A percentile compares a stretch with the other conserved stretches of the same genome.
phyloP scores from a whole-genome alignment of 1,139 yeast species.

The Yamadazyma epiphylla region DNA sequence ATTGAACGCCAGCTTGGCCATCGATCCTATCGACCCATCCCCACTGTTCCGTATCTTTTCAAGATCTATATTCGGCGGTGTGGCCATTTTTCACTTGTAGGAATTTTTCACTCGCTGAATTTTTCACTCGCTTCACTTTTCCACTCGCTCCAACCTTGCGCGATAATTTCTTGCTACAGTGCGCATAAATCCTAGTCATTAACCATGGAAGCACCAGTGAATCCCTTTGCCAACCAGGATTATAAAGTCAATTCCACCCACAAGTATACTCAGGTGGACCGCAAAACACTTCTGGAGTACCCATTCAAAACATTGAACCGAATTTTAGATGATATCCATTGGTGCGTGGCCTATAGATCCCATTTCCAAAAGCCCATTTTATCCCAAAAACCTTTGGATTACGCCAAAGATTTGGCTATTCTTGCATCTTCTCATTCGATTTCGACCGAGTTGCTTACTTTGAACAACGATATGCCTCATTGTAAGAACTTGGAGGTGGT shows the following conservation, averaged over 20 bases:
- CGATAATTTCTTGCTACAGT: no score
- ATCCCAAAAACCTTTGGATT: slow-evolving; percentile 29
- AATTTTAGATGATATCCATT: slow-evolving; percentile 58
- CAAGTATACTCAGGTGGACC: slow-evolving; percentile 10
- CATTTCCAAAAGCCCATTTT: slow-evolving; percentile 22
- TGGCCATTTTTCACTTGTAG: slow-evolving; percentile 5
- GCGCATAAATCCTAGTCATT: no score
- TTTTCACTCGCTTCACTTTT: no score
- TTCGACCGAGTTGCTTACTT: slow-evolving; percentile 19
- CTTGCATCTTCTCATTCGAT: slow-evolving; percentile 9
- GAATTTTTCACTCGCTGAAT: slow-evolving; percentile 1
- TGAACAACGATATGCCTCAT: slow-evolving; percentile 33
- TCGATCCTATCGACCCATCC: slow-evolving; percentile 36
- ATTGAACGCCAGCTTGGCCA: slow-evolving; percentile 37
- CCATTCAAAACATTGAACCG: slow-evolving; percentile 66
- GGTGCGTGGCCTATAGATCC: slow-evolving; percentile 29
- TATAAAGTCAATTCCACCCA: slow-evolving; percentile 9
- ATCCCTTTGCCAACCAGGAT: slow-evolving; percentile 17
- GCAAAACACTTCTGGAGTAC: slow-evolving; percentile 12
- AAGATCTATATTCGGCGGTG: slow-evolving; percentile 22
- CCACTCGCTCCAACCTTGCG: no score
- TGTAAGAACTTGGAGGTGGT: slow-evolving; percentile 18
- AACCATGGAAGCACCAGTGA: slow-evolving; percentile 2
- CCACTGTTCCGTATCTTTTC: slow-evolving; percentile 33
- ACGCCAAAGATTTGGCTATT: slow-evolving; percentile 27